These are phyloP conservation scores for Myxozyma kluyveri DNA, from an alignment of 805 yeast species.

Conservation along the genomic window DNA sequence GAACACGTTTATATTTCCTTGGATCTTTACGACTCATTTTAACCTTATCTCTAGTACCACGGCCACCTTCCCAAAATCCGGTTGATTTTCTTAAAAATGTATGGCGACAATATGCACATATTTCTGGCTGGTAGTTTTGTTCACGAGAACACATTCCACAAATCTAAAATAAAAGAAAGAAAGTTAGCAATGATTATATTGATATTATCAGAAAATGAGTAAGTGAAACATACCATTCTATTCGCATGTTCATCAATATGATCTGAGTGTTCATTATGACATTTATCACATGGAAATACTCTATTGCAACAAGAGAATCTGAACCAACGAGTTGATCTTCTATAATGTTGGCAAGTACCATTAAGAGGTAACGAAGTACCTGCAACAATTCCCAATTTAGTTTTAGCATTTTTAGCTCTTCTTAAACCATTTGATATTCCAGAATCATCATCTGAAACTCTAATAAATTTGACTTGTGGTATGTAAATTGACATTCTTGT, in stretches of 20 bases:
- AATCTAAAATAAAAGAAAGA: constrained; percentile 26
- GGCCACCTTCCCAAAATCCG: constrained; percentile 48
- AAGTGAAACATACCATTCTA: constrained; percentile 36
- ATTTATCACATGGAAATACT: constrained; percentile 45
- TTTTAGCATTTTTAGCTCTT: constrained; percentile 27
- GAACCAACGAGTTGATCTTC: constrained; percentile 45
- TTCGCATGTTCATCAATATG: constrained; percentile 42
- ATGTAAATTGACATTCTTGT: constrained; percentile 37
- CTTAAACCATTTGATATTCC: not conserved
- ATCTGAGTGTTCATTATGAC: constrained; percentile 42
- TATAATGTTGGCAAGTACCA: constrained; percentile 44
- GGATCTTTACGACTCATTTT: constrained; percentile 45
- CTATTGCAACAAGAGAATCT: constrained; percentile 44
- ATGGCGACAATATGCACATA: constrained; percentile 41
- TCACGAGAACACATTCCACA: constrained; percentile 46
- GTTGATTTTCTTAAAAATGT: constrained; percentile 38
- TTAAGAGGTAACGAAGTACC: constrained; percentile 43
- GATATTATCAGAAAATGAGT: not conserved
- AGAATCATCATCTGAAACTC: constrained; percentile 34
- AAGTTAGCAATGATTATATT: not conserved
- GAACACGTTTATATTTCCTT: constrained; percentile 42
- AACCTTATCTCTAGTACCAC: constrained; percentile 43
- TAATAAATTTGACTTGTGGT: constrained; percentile 38
- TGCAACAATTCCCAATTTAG: constrained; percentile 37
- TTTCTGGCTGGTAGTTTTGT: constrained; percentile 39